Conservation (phyloP, 495 filamentous ascomycete genomes). For the Polyplosphaeria fusca region DNA sequence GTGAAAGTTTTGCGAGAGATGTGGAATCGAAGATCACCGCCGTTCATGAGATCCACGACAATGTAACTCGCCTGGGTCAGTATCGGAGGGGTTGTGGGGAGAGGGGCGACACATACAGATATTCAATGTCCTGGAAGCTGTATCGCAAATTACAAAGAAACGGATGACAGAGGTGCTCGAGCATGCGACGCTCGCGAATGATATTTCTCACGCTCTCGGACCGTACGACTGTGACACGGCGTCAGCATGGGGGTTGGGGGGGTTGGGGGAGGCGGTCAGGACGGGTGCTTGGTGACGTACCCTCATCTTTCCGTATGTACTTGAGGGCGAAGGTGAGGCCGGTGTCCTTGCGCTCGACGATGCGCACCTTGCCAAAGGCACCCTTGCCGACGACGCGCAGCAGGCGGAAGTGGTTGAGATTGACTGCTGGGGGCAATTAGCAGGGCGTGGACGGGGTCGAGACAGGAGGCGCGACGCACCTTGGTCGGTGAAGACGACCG, state of each 20-base stretch:
- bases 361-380: slow-evolving; percentile 96
- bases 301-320: slow-evolving; percentile 99
- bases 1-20: slow-evolving; percentile 98
- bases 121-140: slow-evolving; percentile 98
- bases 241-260: slow-evolving; percentile 26
- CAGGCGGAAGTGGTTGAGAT: slow-evolving; percentile 95
- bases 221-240: slow-evolving; percentile 69
- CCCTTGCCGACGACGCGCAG: slow-evolving; percentile 95
- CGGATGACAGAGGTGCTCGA: slow-evolving; percentile 94
- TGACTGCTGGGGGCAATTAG: slow-evolving; percentile 55
- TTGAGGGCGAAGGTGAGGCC: slow-evolving; percentile 91
- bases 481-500: slow-evolving; percentile 86
- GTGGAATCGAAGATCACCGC: slow-evolving; percentile 94
- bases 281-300: slow-evolving; percentile 48
- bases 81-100: neutral
- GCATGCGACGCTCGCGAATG: slow-evolving; percentile 93
- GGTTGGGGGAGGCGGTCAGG: neutral
- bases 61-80: slow-evolving; percentile 80
- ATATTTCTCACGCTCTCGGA: slow-evolving; percentile 98
- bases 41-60: slow-evolving; percentile 97
- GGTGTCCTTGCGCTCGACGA: slow-evolving; percentile 96
- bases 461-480: slow-evolving; percentile 55
- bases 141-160: slow-evolving; percentile 98
- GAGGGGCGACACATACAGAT: slow-evolving; percentile 65
- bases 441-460: neutral